Conservation (phyloP, 2,329 filamentous ascomycete genomes). For the Apiospora pterosperma region DNA sequence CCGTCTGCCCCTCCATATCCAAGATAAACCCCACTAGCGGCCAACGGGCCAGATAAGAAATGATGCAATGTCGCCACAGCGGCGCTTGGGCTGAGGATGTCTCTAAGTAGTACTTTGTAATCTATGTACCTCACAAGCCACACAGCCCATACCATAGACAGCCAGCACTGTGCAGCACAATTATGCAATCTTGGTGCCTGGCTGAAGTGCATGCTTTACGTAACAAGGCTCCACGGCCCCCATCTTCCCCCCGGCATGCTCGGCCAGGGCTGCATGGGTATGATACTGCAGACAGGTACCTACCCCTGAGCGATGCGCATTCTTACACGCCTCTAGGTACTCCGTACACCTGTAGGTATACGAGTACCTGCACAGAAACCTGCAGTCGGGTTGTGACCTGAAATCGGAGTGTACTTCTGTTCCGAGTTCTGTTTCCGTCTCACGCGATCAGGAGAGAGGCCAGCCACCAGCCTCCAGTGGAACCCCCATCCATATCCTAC, state of each 20-base stretch:
- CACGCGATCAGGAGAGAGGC: neutral
- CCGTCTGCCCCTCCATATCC: neutral
- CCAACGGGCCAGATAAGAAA: neutral
- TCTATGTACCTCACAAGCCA: neutral
- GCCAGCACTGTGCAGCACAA: neutral
- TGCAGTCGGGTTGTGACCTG: neutral
- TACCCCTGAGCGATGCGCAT: neutral
- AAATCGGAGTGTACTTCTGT: neutral
- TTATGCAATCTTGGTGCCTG: neutral
- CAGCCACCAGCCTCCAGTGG: neutral
- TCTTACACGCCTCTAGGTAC: too few species aligned
- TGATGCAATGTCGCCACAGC: neutral
- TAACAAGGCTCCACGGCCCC: neutral
- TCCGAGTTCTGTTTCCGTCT: neutral
- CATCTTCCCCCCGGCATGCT: neutral
- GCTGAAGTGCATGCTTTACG: too few species aligned
- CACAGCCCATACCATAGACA: neutral
- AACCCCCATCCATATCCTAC: neutral
- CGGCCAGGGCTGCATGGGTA: neutral
- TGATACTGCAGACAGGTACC: neutral
- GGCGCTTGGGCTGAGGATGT: neutral
- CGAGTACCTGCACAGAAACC: too few species aligned
- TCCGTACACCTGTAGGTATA: neutral
- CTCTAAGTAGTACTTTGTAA: too few species aligned
- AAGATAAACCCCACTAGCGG: neutral